Percentiles rank a stretch among this genome's conserved stretches.
phyloP scores from a whole-genome alignment of 306 rosid species.

The Cucurbita maxima region DNA sequence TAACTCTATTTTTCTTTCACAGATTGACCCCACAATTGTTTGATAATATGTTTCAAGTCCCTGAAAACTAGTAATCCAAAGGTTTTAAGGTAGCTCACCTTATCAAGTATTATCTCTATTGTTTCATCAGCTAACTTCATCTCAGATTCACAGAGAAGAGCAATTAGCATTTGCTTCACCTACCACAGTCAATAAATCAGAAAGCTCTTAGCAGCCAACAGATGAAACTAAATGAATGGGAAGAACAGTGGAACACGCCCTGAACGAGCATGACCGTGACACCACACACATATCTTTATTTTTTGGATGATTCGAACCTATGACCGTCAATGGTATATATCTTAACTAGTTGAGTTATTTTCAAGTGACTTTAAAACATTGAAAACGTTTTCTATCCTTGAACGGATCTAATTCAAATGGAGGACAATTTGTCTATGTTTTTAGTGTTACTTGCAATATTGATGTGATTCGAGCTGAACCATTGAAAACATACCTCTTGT shows the following conservation, averaged over 20 bases:
- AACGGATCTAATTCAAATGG: neutral
- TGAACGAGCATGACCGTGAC: no score
- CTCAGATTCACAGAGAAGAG: constrained; percentile 72
- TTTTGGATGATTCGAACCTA: neutral
- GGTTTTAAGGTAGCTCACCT: constrained; percentile 28
- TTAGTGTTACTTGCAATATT: neutral
- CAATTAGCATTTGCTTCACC: constrained; percentile 85
- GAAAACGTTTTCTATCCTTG: neutral
- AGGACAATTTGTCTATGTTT: neutral
- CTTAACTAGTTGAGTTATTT: neutral
- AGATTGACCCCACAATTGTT: neutral
- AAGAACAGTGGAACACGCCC: neutral
- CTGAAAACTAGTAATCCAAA: neutral
- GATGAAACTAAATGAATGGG: neutral
- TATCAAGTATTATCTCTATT: constrained; percentile 56
- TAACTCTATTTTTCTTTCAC: neutral
- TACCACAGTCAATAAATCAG: constrained; percentile 14
- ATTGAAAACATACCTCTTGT: constrained; percentile 37
- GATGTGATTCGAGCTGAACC: neutral
- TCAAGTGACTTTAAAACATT: neutral
- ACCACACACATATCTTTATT: no score
- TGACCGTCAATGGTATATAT: neutral
- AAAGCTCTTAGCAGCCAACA: neutral
- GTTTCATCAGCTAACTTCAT: constrained; percentile 74
- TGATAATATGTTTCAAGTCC: neutral